Conservation (phyloP, 768 basidiomycete genomes). For the Mycena filopes region DNA sequence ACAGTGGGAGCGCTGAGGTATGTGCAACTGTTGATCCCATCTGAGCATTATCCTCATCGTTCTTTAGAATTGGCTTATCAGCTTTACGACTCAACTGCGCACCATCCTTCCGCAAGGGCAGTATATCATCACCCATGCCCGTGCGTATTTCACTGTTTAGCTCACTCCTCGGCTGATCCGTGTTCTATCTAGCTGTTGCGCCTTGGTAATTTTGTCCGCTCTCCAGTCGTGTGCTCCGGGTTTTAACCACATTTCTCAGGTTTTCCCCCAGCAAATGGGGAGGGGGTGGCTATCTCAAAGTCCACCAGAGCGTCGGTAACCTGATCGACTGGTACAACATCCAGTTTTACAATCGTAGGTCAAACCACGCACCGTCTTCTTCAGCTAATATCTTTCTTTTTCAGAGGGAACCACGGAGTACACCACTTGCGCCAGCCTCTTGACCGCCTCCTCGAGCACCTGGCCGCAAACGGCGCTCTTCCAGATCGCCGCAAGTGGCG, state of each 20-base stretch:
- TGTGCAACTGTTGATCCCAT: too few relatives aligned
- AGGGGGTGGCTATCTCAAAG: conserved; percentile 65
- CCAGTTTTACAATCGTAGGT: conserved; percentile 55
- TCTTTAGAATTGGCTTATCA: conserved; percentile 53
- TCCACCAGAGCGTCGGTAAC: conserved; percentile 62
- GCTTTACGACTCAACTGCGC: conserved; percentile 64
- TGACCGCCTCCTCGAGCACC: conserved; percentile 57
- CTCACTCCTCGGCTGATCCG: background rate
- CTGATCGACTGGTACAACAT: conserved; percentile 75
- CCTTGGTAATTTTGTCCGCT: conserved; percentile 49
- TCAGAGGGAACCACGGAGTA: conserved; percentile 68
- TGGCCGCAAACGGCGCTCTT: conserved; percentile 61
- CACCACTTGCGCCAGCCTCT: conserved; percentile 68
- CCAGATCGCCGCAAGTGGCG: conserved; percentile 56
- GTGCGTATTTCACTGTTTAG: conserved; percentile 43
- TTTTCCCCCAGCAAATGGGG: conserved; percentile 49
- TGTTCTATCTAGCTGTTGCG: conserved; percentile 55
- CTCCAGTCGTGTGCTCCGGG: too few relatives aligned
- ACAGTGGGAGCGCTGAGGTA: conserved; percentile 18
- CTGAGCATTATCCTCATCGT: background rate
- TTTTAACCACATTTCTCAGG: background rate
- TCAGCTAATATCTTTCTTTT: background rate
- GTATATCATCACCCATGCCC: conserved; percentile 67
- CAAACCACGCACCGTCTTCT: background rate
- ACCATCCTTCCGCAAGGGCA: conserved; percentile 56